Evolutionary conservation across 441 rosid genomes (phyloP), one percentile per base, ranked within the genome.

Genomic region (Jatropha multifida): DNA sequence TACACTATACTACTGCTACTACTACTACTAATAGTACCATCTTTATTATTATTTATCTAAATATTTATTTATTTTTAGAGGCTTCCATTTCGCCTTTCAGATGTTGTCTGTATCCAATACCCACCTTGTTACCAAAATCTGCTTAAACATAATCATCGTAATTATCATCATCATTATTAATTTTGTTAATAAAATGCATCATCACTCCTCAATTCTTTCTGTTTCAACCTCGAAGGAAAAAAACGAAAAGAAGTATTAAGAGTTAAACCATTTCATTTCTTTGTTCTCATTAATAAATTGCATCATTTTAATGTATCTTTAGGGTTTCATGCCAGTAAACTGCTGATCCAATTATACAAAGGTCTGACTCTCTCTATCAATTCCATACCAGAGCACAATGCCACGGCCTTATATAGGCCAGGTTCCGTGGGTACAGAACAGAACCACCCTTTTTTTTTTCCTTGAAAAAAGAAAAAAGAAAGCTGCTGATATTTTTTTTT

Each of bases 31-130:
- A 18, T 60, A 51, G 72, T 67, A 71, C 61, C 49, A 23, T 65
- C 69, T 40, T 48, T 77, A 59, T 61, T 58, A 60, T 38, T 52
- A 32, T 32, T 32, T 32, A 32, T 32, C 32, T 32, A 32, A 32
- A 32, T 32, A 32, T 32, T 32, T 32, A 32, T 32, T 32, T 32
- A 32, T 32, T 32, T 32, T 32, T 32, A 32, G 2, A 32, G 32
- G 32, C 32, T 15, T 68, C 61, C 61, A 72, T 32, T 76, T 76
- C n/a, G 78, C 64, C 73, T 60, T 51, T 75, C 76, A 71, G 76
- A 69, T 75, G 71, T 41, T 56, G 52, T 27, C 12, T 54, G 51
- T 66, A 62, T 40, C 68, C 73, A 67, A 65, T 32, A 37, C 15
- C 72, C 60, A 7, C 69, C 26, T 65, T 66, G 48, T 51, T 63